A percentile compares a stretch with the other conserved stretches of the same genome.
Conservation (phyloP, 2,329 filamentous ascomycete species). For the Botryotinia calthae region DNA sequence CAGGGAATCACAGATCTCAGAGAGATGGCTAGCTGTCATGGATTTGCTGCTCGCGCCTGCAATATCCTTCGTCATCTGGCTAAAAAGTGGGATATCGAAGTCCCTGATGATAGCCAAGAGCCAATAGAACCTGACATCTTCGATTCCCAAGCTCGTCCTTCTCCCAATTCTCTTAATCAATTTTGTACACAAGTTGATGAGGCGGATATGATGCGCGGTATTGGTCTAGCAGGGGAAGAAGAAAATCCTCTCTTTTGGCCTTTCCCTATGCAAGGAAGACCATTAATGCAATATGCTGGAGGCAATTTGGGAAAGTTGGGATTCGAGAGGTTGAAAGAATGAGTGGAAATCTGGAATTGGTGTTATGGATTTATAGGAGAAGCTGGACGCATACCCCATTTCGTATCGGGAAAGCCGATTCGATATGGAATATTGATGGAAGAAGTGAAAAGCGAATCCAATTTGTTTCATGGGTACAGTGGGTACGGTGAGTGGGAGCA, state of each 20-base stretch:
- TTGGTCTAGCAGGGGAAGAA: conserved; percentile 18
- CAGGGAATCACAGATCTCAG: conserved; percentile 57
- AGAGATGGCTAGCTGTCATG: conserved; percentile 53
- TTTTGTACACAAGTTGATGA: conserved; percentile 31
- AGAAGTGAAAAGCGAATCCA: neutral
- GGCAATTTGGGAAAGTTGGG: neutral
- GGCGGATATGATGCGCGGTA: conserved; percentile 38
- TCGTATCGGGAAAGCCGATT: neutral
- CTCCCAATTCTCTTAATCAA: conserved; percentile 27
- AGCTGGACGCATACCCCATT: neutral
- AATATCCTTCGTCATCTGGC: conserved; percentile 56
- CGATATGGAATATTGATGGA: neutral
- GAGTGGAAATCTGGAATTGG: neutral
- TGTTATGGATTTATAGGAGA: neutral
- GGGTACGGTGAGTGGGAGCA: neutral
- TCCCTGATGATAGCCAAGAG: conserved; percentile 44
- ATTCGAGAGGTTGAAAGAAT: conserved; percentile 1
- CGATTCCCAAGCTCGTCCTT: conserved; percentile 24
- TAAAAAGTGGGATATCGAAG: conserved; percentile 57
- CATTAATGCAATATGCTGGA: conserved; percentile 25
- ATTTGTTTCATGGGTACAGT: neutral
- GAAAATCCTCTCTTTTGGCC: conserved; percentile 36
- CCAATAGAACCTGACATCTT: conserved; percentile 39
- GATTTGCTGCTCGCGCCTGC: conserved; percentile 33
- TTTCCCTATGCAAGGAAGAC: conserved; percentile 36